Evolutionary conservation across 2,329 filamentous ascomycete species (phyloP).

Genomic region (Fusarium cicatricum): DNA sequence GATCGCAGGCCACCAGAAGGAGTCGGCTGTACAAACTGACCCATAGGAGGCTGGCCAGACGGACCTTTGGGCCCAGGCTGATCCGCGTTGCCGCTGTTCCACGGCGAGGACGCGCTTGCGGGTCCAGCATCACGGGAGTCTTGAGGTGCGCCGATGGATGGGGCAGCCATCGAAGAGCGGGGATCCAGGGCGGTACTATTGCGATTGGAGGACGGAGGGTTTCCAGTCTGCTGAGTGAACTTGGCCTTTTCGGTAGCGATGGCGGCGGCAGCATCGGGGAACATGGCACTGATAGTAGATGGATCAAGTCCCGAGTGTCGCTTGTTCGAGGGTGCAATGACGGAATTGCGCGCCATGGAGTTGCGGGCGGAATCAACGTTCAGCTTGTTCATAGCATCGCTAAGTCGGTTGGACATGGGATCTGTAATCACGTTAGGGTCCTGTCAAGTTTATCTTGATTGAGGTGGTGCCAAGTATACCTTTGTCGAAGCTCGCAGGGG

Average conservation of each 20-base stretch:
- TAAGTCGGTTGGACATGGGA: constrained; percentile 95
- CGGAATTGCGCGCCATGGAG: constrained; percentile 82
- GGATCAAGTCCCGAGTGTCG: constrained; percentile 94
- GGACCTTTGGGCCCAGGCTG: constrained; percentile 74
- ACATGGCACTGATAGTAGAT: constrained; percentile 97
- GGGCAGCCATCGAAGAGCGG: constrained; percentile 76
- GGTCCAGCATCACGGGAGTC: constrained; percentile 44
- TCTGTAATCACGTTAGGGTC: constrained; percentile 62
- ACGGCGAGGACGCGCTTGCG: constrained; percentile 69
- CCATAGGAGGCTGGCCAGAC: constrained; percentile 84
- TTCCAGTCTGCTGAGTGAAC: constrained; percentile 94
- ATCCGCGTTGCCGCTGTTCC: constrained; percentile 67
- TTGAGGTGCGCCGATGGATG: constrained; percentile 72
- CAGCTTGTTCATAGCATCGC: constrained; percentile 95
- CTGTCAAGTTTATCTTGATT: neutral
- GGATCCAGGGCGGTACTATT: constrained; percentile 86
- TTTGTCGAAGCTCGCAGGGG: constrained; percentile 96
- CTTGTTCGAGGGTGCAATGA: constrained; percentile 81
- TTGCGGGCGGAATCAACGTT: constrained; percentile 87
- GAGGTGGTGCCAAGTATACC: constrained; percentile 60
- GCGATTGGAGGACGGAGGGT: constrained; percentile 87
- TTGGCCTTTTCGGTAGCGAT: constrained; percentile 98
- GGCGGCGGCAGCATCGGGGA: constrained; percentile 96
- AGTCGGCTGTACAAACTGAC: constrained; percentile 89
- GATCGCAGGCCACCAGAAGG: constrained; percentile 79